These are phyloP conservation scores for Chalaropsis ovoidea DNA, from an alignment of 2,329 filamentous ascomycete species.

Conservation along the genomic window DNA sequence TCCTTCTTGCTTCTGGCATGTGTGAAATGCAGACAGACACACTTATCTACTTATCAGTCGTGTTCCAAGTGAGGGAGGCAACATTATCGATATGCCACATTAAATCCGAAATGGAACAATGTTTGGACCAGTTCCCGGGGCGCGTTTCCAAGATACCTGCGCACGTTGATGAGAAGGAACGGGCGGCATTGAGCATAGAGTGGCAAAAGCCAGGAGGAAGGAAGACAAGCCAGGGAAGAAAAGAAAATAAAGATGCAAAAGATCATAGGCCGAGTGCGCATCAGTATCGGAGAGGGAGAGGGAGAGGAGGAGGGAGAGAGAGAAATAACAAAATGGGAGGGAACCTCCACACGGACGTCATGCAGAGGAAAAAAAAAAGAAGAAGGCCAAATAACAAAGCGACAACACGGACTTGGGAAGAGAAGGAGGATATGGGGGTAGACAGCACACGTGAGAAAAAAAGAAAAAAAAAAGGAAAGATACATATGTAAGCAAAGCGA, in stretches of 20 bases:
- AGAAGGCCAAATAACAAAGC: background rate
- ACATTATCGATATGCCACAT: background rate
- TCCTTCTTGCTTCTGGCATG: background rate
- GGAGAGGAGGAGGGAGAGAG: background rate
- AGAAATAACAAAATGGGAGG: background rate
- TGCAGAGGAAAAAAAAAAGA: background rate
- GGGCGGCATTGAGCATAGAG: background rate
- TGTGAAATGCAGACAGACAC: background rate
- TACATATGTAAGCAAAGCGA: background rate
- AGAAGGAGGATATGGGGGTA: background rate
- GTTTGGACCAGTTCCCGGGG: background rate
- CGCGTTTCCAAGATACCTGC: background rate
- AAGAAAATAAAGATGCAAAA: slow-evolving; percentile 5
- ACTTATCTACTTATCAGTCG: background rate
- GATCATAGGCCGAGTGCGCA: background rate
- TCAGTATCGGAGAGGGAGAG: background rate
- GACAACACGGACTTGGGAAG: background rate
- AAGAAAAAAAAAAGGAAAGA: background rate
- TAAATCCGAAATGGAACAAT: background rate
- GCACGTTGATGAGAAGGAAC: background rate
- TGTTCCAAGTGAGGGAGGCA: background rate
- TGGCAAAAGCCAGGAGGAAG: background rate
- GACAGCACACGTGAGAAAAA: background rate
- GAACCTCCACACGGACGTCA: background rate
- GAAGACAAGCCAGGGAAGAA: background rate